Conservation (phyloP, 2,329 filamentous ascomycete species). For the Dactylella cylindrospora region DNA sequence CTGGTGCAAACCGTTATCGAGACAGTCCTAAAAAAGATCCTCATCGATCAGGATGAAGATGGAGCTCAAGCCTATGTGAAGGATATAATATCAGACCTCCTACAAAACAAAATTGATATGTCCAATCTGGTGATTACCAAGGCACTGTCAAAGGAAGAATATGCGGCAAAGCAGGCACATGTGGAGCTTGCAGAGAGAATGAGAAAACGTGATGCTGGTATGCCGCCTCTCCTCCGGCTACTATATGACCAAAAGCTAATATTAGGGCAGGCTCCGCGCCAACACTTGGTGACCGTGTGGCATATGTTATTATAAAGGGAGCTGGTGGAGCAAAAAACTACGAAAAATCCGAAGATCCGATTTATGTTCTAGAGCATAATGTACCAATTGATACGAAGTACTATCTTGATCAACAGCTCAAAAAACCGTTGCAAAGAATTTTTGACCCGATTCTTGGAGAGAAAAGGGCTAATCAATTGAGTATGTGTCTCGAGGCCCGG, state of each 20-base stretch:
- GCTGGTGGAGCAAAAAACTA: slow-evolving; percentile 89
- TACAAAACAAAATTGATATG: slow-evolving; percentile 98
- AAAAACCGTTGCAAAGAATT: slow-evolving; percentile 89
- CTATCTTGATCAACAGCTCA: slow-evolving; percentile 96
- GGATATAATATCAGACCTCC: slow-evolving; percentile 85
- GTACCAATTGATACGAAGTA: slow-evolving; percentile 97
- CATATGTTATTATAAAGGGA: slow-evolving; percentile 96
- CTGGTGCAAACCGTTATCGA: slow-evolving; percentile 97
- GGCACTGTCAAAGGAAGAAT: slow-evolving; percentile 85
- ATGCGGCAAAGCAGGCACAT: slow-evolving; percentile 90
- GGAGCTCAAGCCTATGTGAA: slow-evolving; percentile 98
- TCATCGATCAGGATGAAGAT: slow-evolving; percentile 87
- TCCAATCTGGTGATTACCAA: slow-evolving; percentile 99
- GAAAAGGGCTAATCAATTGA: slow-evolving; percentile 79
- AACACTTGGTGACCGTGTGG: slow-evolving; percentile 88
- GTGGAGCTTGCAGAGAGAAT: slow-evolving; percentile 93
- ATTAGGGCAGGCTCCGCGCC: slow-evolving; percentile 70
- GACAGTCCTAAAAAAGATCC: slow-evolving; percentile 89
- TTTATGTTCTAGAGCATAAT: slow-evolving; percentile 96
- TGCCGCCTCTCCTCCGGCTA: background rate
- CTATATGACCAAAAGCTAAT: background rate
- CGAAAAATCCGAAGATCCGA: slow-evolving; percentile 94
- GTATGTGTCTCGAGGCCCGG: too few species aligned
- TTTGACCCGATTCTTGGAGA: slow-evolving; percentile 97
- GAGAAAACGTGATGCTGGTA: slow-evolving; percentile 85